A percentile compares a stretch with the other conserved stretches of the same genome.
These are phyloP conservation scores for Parafenestella ontariensis DNA, from an alignment of 2,329 filamentous ascomycete species.

Conservation along the genomic window DNA sequence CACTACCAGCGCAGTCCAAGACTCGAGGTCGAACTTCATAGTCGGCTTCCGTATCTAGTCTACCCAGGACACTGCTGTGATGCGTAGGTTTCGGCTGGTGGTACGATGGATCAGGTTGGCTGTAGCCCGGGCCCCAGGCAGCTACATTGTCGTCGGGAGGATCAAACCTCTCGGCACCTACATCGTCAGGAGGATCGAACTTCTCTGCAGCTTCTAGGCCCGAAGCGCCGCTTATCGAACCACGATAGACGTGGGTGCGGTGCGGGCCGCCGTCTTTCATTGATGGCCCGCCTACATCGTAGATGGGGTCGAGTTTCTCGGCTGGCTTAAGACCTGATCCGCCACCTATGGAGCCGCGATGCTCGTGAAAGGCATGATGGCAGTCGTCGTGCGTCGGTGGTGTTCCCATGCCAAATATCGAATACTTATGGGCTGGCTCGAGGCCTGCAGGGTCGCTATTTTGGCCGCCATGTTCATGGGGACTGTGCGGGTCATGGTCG, in stretches of 20 bases:
- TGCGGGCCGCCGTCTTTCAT: constrained; percentile 13
- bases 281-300: constrained; percentile 6
- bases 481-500: not conserved
- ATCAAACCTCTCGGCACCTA: constrained; percentile 18
- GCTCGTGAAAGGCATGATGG: no score
- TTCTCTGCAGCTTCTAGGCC: constrained; percentile 14
- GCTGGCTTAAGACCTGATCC: constrained; percentile 15
- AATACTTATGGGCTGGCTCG: constrained; percentile 19
- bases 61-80: constrained; percentile 4
- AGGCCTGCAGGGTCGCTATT: constrained; percentile 11
- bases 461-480: constrained; percentile 23
- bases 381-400: no score
- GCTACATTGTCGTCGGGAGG: constrained; percentile 3
- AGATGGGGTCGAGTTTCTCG: constrained; percentile 22
- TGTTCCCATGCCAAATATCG: no score
- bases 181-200: constrained; percentile 13
- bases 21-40: not conserved
- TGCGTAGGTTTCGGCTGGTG: constrained; percentile 12
- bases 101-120: constrained; percentile 2
- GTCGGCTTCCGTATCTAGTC: not conserved
- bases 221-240: constrained; percentile 13
- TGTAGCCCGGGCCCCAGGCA: constrained; percentile 9
- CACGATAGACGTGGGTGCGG: constrained; percentile 12
- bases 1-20: not conserved
- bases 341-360: no score